Evolutionary conservation across 345 rosid species (phyloP).

Genomic region (Clarkia xantiana): DNA sequence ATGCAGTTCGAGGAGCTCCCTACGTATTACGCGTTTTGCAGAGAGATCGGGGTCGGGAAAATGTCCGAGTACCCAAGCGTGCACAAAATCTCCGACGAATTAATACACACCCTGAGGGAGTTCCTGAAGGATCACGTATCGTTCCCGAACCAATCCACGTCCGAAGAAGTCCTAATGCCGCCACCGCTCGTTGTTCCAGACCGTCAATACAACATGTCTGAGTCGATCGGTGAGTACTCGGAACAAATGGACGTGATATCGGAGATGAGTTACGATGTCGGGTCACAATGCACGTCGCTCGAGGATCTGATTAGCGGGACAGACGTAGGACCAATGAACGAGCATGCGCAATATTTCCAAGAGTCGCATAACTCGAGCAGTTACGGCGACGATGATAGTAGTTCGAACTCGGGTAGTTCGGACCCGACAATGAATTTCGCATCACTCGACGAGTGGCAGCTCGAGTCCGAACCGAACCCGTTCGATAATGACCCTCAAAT

Average conservation of each 20-base stretch:
- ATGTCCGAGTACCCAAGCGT: slow-evolving; percentile 73
- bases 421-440: neutral
- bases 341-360: slow-evolving; percentile 2
- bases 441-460: neutral
- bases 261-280: slow-evolving; percentile 18
- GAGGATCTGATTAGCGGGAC: slow-evolving; percentile 40
- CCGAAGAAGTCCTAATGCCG: slow-evolving; percentile 13
- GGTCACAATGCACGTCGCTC: slow-evolving; percentile 29
- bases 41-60: slow-evolving; percentile 39
- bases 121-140: slow-evolving; percentile 68
- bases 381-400: neutral
- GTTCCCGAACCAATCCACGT: slow-evolving; percentile 20
- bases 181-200: slow-evolving; percentile 6
- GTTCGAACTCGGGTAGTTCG: neutral
- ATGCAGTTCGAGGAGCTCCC: slow-evolving; percentile 59
- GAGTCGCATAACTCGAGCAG: neutral
- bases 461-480: neutral
- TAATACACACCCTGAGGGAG: slow-evolving; percentile 58
- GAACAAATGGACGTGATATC: slow-evolving; percentile 18
- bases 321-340: slow-evolving; percentile 8
- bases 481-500: neutral
- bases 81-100: slow-evolving; percentile 59
- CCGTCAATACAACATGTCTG: slow-evolving; percentile 5
- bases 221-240: slow-evolving; percentile 14
- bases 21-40: slow-evolving; percentile 43